Base-by-base conservation (phyloP, 768 basidiomycete species). In the Chalciporus chontae region DNA sequence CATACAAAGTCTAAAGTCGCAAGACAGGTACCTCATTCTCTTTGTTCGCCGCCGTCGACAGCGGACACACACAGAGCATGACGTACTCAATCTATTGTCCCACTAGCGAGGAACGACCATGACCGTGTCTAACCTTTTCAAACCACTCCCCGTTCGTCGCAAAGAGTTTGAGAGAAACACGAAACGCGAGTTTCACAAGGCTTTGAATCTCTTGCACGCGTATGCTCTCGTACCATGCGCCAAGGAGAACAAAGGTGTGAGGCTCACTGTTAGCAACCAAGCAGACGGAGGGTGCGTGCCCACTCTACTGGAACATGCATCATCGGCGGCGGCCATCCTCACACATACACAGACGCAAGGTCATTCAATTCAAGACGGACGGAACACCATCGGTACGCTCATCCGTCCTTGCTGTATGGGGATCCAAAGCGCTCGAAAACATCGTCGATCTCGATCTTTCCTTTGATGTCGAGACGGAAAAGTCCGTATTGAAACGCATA, bases 151-250 rank as follows among this genome's bases (percentile, higher is more conserved):
- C 1, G 96, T 99, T 6, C 80, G 95, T 5, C 77, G 92, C 6
- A 94, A 94, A 65, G 96, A 98, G 58, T 78, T 97, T 27, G 85
- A 92, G 61, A 74, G 90, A 47, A 94, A 95, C 57, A 74, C 77
- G 1, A 97, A 95, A 64, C 81, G 93, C 37, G 95, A 98, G 58
- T 94, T 88, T 60, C 81, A 73, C 4, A 96, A 96, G 60, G 87
- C 89, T 2, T 64, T 97, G n/a, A 72, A 78, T 6, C 71, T 96
- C 14, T 68, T 98, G 37, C 82, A 85, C 40, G 92, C 90, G 0
- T 99, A 98, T 67, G 94, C 94, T 0, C 73, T 99, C 4, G 85
- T 90, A 0, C 91, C 90, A 0, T 92, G 90, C 47, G 70, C 77
- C 13, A 59, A 68, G 38, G 73, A 74, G 51, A 72, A 78, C 51